Base-by-base conservation (phyloP, 2,329 filamentous ascomycete species). In the Colletotrichum neosansevieriae region DNA sequence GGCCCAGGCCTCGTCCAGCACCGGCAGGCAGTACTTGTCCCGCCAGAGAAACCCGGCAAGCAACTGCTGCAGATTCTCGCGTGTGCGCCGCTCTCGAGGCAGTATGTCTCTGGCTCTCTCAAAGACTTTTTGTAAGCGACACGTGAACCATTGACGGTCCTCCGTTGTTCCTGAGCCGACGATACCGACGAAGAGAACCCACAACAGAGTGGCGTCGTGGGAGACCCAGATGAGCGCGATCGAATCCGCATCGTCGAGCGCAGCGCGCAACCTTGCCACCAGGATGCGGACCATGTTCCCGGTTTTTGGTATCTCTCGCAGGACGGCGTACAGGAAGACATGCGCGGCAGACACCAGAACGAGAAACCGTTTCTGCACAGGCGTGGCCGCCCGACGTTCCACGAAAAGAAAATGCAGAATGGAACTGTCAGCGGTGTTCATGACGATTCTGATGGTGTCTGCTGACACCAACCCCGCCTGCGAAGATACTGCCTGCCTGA, bases 11-110 rank as follows among this genome's bases (percentile, higher is more conserved):
- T 70, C 59, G 15, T 71, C 63, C 15, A 71, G 59, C 19, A 51
- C 63, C 40, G 63, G 51, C 21, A 56, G 34, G 21, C 70, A 71
- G 5, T 54, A 34, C 50, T 92, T 47, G 29, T 71, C 70, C 17
- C 50, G 56, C 68, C 68, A 71, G n/a, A 71, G 64, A 17, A 70
- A 71, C 4, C 51, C 38, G 19, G 36, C 29, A 4, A 70, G 49
- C 13, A 68, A 40, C 9, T 45, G 63, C 24, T 49, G 59, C 61
- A 71, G 29, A 34, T 36, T 32, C 17, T 60, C 57, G 15, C 58
- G 59, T 7, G 15, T 56, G 40, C 57, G 56, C 29, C 50, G 58
- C 47, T 60, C 64, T 21, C 29, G 60, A 56, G 47, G 38, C 62
- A 51, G 15, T n/a, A 49, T 51, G 49, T 58, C 61, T 36, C 50